Conservation (phyloP, 1,284 basidiomycete genomes). For the Cystobasidium slooffiae region DNA sequence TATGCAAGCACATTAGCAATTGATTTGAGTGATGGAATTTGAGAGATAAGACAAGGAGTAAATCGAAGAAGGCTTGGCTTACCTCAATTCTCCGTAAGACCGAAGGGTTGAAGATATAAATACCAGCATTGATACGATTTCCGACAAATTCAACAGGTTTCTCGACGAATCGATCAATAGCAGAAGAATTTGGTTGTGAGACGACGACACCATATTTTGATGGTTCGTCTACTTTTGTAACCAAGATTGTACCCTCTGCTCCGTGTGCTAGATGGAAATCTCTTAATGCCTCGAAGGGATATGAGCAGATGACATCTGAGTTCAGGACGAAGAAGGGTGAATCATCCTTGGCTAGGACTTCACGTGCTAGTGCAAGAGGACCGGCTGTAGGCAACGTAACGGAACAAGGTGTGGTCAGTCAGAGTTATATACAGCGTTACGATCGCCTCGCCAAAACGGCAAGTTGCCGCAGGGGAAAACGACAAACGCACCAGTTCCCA, state of each 20-base stretch:
- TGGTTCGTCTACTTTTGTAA: conserved; percentile 64
- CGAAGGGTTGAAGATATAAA: conserved; percentile 64
- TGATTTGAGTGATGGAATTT: too few species aligned
- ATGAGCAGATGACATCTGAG: conserved; percentile 63
- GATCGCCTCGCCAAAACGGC: too few species aligned
- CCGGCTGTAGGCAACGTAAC: conserved; percentile 57
- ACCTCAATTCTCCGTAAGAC: conserved; percentile 62
- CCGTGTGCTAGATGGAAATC: conserved; percentile 63
- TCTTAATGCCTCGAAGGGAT: conserved; percentile 62
- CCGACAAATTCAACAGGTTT: conserved; percentile 64
- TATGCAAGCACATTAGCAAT: too few species aligned
- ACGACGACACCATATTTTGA: conserved; percentile 64
- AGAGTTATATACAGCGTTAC: background rate
- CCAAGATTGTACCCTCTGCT: conserved; percentile 64
- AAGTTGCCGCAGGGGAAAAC: too few species aligned
- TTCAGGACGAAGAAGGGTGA: conserved; percentile 64
- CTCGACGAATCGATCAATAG: conserved; percentile 64
- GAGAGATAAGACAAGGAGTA: background rate
- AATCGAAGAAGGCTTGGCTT: conserved; percentile 45
- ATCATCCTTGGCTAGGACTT: conserved; percentile 63
- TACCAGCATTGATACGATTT: conserved; percentile 64
- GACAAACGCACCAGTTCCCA: conserved; percentile 61
- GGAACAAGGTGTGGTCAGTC: background rate
- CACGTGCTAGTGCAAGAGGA: conserved; percentile 62
- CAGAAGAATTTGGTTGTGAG: conserved; percentile 59